These are phyloP conservation scores for Mucor indicus DNA, from an alignment of 371 early-diverging fungal genomes.

Conservation along the genomic window DNA sequence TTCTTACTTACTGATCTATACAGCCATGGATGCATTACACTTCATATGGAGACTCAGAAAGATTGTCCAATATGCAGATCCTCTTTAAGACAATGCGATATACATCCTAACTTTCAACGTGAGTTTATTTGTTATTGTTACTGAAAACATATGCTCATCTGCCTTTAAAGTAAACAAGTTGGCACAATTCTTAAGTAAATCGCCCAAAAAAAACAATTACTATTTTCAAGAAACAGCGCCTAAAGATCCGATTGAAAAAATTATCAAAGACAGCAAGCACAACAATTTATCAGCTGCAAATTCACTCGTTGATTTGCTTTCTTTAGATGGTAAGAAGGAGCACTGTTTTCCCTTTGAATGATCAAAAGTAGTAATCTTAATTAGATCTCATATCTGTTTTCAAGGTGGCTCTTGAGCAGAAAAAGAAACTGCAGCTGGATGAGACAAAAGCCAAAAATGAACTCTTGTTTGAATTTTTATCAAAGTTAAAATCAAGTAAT, in stretches of 20 bases:
- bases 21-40: conserved; percentile 73
- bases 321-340: conserved; percentile 10
- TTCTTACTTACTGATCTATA: neutral
- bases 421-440: conserved; percentile 48
- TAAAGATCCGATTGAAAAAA: conserved; percentile 13
- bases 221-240: neutral
- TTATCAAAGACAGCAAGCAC: conserved; percentile 17
- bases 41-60: conserved; percentile 55
- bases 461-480: conserved; percentile 20
- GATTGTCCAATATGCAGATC: conserved; percentile 76
- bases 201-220: neutral
- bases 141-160: neutral
- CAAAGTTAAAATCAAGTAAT: conserved; percentile 4
- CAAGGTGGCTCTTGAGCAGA: conserved; percentile 51
- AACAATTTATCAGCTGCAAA: conserved; percentile 12
- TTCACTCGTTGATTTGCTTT: conserved; percentile 7
- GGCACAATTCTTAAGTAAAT: conserved; percentile 14
- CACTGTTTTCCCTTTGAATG: neutral
- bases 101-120: conserved; percentile 83
- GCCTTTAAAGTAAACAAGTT: conserved; percentile 24
- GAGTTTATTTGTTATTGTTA: conserved; percentile 3
- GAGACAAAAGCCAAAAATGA: conserved; percentile 51
- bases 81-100: conserved; percentile 53
- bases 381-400: conserved; percentile 57
- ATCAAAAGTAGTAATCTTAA: neutral